A percentile compares a stretch with the other conserved stretches of the same genome.
phyloP scores from a whole-genome alignment of 805 yeast genomes.

The Kurtzmaniella fragi region DNA sequence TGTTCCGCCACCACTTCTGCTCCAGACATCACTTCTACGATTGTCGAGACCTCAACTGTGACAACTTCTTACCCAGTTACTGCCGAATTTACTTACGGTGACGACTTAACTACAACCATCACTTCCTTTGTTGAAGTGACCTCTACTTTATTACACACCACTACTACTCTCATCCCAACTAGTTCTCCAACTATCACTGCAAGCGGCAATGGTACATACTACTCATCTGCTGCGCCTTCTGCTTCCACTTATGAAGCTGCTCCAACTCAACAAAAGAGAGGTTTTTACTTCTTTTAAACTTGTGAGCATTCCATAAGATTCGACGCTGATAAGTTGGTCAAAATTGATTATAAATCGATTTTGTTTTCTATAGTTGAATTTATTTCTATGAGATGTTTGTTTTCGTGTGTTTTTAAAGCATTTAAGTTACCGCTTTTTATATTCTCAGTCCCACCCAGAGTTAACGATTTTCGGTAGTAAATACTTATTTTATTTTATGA shows the following conservation, averaged over 20 bases:
- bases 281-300: conserved; percentile 1
- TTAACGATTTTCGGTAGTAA: too few species aligned
- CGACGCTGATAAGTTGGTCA: too few species aligned
- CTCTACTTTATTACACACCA: conserved; percentile 8
- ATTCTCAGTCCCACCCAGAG: too few species aligned
- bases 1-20: conserved; percentile 10
- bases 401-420: too few species aligned
- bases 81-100: conserved; percentile 15
- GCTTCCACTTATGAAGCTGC: conserved; percentile 4
- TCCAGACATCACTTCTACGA: conserved; percentile 10
- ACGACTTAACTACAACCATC: conserved; percentile 12
- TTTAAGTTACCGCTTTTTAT: too few species aligned
- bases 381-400: too few species aligned
- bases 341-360: too few species aligned
- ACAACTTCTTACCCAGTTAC: conserved; percentile 18
- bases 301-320: too few species aligned
- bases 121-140: conserved; percentile 15
- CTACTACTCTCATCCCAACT: conserved; percentile 8
- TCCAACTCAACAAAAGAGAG: conserved; percentile 5
- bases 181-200: conserved; percentile 3
- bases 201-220: conserved; percentile 10
- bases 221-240: conserved; percentile 9
- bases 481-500: too few species aligned
- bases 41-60: conserved; percentile 15
- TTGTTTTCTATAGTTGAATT: too few species aligned